Percentiles rank a stretch among this genome's conserved stretches.
Evolutionary conservation across 306 rosid species (phyloP).

Genomic region (Carpinus fangiana): DNA sequence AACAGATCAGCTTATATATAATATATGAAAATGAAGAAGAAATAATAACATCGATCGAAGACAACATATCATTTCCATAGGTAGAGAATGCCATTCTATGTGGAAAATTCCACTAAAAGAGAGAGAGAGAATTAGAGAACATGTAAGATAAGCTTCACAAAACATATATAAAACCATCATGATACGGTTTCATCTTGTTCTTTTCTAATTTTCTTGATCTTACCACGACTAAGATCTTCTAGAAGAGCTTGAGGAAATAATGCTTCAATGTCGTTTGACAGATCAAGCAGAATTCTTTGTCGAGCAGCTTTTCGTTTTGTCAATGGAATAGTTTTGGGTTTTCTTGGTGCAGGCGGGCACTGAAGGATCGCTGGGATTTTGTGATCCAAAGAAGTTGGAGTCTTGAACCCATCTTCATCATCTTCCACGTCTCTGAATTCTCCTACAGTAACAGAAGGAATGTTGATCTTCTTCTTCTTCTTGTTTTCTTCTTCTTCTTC

Average conservation of each 20-base stretch:
- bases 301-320: constrained; percentile 40
- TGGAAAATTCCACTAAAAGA: background rate
- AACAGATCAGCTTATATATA: background rate
- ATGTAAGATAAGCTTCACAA: constrained; percentile 9
- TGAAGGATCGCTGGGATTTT: constrained; percentile 32
- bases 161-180: background rate
- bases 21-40: background rate
- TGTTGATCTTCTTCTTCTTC: constrained; percentile 37
- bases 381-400: constrained; percentile 61
- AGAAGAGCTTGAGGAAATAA: constrained; percentile 44
- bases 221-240: constrained; percentile 40
- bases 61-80: background rate
- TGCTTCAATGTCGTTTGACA: constrained; percentile 43
- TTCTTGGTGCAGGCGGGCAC: constrained; percentile 79
- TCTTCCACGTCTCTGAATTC: background rate
- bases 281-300: constrained; percentile 31
- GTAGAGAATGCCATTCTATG: no score
- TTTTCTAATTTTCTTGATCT: constrained; percentile 47
- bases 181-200: constrained; percentile 1
- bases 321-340: constrained; percentile 45
- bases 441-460: constrained; percentile 23
- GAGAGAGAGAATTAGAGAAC: no score
- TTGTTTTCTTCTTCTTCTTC: constrained; percentile 20
- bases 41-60: background rate
- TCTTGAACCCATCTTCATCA: constrained; percentile 55